A percentile compares a stretch with the other conserved stretches of the same genome.
Conservation (phyloP, 352 stramenopile species). For the Globisporangium abappressorium region DNA sequence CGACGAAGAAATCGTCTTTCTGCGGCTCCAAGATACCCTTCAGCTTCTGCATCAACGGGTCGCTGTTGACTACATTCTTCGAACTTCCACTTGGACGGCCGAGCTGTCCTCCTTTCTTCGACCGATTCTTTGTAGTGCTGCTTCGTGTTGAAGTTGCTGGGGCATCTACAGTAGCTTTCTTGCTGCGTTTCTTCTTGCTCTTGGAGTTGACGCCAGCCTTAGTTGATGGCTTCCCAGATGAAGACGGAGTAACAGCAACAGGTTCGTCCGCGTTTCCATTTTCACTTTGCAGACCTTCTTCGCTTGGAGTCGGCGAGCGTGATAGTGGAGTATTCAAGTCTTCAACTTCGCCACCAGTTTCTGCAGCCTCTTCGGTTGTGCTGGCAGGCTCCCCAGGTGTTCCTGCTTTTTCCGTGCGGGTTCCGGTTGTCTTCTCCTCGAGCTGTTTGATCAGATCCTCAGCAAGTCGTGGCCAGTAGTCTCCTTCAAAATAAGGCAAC, state of each 20-base stretch:
- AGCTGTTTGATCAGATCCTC: conserved; percentile 99
- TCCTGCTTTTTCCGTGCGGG: conserved; percentile 26
- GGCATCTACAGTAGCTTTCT: conserved; percentile 62
- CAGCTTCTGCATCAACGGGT: conserved; percentile 97
- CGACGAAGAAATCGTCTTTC: conserved; percentile 99
- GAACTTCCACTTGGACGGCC: conserved; percentile 41
- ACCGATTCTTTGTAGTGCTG: conserved; percentile 66
- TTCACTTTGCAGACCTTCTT: conserved; percentile 32
- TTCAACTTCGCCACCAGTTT: conserved; percentile 19
- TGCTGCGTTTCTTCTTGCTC: conserved; percentile 80
- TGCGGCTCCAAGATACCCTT: conserved; percentile 98
- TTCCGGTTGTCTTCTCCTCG: conserved; percentile 86
- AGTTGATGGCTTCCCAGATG: conserved; percentile 17
- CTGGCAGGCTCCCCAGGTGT: conserved; percentile 1
- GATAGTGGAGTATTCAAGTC: conserved; percentile 39
- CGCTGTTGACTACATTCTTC: conserved; percentile 81
- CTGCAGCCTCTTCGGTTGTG: conserved; percentile 16
- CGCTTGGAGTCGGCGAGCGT: conserved; percentile 50
- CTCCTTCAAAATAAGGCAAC: conserved; percentile 98
- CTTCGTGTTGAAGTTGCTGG: conserved; percentile 45
- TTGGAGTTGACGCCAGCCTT: conserved; percentile 32
- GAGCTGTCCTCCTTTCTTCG: conserved; percentile 52
- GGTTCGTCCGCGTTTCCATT: conserved; percentile 14
- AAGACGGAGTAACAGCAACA: conserved; percentile 16
- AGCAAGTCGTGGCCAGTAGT: conserved; percentile 98